Evolutionary conservation across 306 rosid species (phyloP).

Genomic region (Dalbergia cultrata): DNA sequence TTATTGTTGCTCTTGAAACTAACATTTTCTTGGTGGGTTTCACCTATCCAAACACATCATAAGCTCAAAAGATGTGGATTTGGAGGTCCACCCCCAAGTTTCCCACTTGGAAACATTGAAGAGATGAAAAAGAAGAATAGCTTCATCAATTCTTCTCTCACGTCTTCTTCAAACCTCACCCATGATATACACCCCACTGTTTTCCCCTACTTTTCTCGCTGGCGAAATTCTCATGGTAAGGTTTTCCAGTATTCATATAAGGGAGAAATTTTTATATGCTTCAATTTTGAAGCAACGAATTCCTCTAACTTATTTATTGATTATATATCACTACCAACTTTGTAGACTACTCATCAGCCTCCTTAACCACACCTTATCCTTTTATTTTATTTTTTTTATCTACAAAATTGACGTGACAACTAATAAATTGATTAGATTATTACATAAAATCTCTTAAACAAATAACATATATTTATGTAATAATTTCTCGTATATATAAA

Average conservation of each 20-base stretch:
- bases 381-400: not conserved
- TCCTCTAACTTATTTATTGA: not conserved
- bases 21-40: conserved; percentile 68
- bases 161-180: conserved; percentile 34
- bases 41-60: conserved; percentile 50
- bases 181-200: conserved; percentile 78
- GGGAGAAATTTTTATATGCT: no score
- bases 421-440: not conserved
- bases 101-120: conserved; percentile 78
- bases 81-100: conserved; percentile 76
- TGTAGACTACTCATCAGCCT: not conserved
- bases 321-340: not conserved
- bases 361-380: not conserved
- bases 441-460: not conserved
- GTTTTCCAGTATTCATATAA: no score
- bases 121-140: conserved; percentile 65
- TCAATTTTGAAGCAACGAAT: no score
- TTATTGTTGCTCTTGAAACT: conserved; percentile 45
- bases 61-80: conserved; percentile 76
- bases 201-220: conserved; percentile 75
- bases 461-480: no score
- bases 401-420: not conserved
- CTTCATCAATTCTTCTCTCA: not conserved
- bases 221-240: conserved; percentile 79
- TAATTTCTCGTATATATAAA: no score